Conservation (phyloP, 2,329 filamentous ascomycete genomes). For the Alternaria brassicicola region DNA sequence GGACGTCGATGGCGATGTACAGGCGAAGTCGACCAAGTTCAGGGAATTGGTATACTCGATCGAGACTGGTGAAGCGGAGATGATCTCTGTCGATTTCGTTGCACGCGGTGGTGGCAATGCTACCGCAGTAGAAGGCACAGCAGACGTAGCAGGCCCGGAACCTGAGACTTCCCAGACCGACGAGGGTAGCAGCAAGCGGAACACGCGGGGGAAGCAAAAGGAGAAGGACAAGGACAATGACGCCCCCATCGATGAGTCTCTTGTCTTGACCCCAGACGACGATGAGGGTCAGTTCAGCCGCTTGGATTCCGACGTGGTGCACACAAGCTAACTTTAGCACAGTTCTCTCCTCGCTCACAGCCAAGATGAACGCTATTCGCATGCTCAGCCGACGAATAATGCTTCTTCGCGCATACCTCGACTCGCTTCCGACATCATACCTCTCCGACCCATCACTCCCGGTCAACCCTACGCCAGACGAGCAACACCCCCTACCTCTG, state of each 20-base stretch:
- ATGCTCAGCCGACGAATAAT: slow-evolving; percentile 74
- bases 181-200: slow-evolving; percentile 55
- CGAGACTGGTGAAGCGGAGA: slow-evolving; percentile 94
- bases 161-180: slow-evolving; percentile 37
- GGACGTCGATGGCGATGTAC: slow-evolving; percentile 69
- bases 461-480: slow-evolving; percentile 37
- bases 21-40: slow-evolving; percentile 67
- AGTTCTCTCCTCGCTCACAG: slow-evolving; percentile 73
- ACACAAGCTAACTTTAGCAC: slow-evolving; percentile 11
- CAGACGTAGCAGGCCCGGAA: slow-evolving; percentile 19
- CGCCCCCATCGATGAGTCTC: slow-evolving; percentile 41
- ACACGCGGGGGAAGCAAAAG: slow-evolving; percentile 58
- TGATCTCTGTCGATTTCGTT: slow-evolving; percentile 96
- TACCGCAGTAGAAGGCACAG: slow-evolving; percentile 58
- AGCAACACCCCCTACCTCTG: slow-evolving; percentile 45
- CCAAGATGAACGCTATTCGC: slow-evolving; percentile 90
- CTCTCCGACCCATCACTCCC: slow-evolving; percentile 56
- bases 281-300: slow-evolving; percentile 62
- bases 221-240: slow-evolving; percentile 54
- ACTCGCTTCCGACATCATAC: slow-evolving; percentile 71
- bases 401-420: slow-evolving; percentile 71
- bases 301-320: not conserved
- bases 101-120: slow-evolving; percentile 84
- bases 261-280: slow-evolving; percentile 63
- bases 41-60: slow-evolving; percentile 83